Evolutionary conservation across 179 eudicot genomes (phyloP).

Genomic region (Heliamphora pulchella): DNA sequence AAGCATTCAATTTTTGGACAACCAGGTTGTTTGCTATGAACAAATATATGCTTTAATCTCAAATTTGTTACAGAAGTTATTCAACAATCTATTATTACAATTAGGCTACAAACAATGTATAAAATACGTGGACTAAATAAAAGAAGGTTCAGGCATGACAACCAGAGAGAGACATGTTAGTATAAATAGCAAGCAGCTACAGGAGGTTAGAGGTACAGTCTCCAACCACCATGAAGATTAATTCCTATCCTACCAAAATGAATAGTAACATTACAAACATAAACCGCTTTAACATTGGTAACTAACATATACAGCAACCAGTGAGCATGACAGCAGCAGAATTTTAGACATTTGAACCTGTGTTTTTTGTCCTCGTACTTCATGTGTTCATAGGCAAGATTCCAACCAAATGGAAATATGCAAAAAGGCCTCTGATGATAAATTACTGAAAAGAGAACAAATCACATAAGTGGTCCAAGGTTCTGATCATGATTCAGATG

Average conservation of each 20-base stretch:
- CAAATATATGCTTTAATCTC: not conserved
- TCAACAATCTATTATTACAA: not conserved
- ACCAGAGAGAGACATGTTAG: not conserved
- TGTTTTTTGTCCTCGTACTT: not conserved
- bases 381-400: not conserved
- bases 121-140: not conserved
- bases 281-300: not conserved
- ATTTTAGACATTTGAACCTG: not conserved
- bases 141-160: not conserved
- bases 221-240: constrained; percentile 1
- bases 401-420: not conserved
- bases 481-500: not conserved
- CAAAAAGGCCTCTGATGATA: not conserved
- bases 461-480: not conserved
- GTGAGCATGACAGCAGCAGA: not conserved
- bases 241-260: not conserved
- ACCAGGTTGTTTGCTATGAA: not conserved
- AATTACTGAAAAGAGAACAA: not conserved
- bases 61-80: not conserved
- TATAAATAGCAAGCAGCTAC: not conserved
- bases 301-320: constrained; percentile 1
- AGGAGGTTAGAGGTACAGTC: not conserved
- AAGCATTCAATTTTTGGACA: not conserved
- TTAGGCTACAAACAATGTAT: not conserved
- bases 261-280: constrained; percentile 2